Evolutionary conservation across 768 basidiomycete genomes (phyloP).

Genomic region (Krasilnikovozyma curviuscula): DNA sequence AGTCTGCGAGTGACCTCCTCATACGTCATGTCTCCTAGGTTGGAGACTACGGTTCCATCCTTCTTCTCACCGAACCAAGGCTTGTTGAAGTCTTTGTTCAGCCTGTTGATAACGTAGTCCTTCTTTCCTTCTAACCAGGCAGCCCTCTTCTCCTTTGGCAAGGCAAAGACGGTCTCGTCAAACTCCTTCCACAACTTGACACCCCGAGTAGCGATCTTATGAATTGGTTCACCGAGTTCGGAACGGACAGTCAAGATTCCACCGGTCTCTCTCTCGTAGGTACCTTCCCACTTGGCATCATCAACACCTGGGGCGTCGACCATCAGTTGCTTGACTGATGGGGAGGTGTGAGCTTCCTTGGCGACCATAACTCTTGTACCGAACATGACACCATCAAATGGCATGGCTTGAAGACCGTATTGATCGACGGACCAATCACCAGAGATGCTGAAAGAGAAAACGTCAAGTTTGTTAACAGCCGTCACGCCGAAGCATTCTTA

Average conservation of each 20-base stretch:
- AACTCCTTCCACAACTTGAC: constrained; percentile 99
- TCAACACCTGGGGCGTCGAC: constrained; percentile 76
- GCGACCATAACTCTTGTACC: constrained; percentile 97
- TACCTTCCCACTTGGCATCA: constrained; percentile 76
- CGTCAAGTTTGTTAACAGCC: too few species aligned
- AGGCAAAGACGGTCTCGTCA: constrained; percentile 83
- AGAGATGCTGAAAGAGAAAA: constrained; percentile 34
- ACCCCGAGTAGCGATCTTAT: constrained; percentile 92
- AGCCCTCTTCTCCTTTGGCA: constrained; percentile 85
- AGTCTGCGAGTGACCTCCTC: constrained; percentile 84
- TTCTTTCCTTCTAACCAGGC: constrained; percentile 73
- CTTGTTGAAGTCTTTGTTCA: constrained; percentile 92
- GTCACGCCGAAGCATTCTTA: neutral
- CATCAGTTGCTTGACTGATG: constrained; percentile 90
- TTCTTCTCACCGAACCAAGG: constrained; percentile 93
- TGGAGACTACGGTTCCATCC: constrained; percentile 59
- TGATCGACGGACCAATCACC: constrained; percentile 78
- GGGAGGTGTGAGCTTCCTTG: constrained; percentile 87
- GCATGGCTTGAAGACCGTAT: constrained; percentile 83
- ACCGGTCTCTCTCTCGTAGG: constrained; percentile 81
- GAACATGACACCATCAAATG: constrained; percentile 92
- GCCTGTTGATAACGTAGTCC: constrained; percentile 69
- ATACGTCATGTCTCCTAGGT: constrained; percentile 93
- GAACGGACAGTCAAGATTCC: constrained; percentile 93
- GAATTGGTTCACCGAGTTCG: constrained; percentile 95